These are phyloP conservation scores for Pyrenula massariospora DNA, from an alignment of 495 filamentous ascomycete genomes.

Conservation along the genomic window DNA sequence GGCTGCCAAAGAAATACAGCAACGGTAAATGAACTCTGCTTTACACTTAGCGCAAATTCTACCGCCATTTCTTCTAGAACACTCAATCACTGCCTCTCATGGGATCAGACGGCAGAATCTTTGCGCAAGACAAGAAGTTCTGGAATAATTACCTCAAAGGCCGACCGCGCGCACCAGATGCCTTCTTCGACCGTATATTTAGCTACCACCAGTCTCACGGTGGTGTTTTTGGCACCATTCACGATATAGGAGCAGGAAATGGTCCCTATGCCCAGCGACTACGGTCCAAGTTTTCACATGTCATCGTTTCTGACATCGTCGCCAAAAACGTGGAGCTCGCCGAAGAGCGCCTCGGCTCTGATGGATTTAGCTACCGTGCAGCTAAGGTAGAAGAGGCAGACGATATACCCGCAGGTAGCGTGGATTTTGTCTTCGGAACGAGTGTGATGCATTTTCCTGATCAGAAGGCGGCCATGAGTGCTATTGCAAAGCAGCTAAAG, in stretches of 20 bases:
- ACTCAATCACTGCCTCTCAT: no score
- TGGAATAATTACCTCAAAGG: slow-evolving; percentile 12
- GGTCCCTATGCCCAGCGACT: slow-evolving; percentile 5
- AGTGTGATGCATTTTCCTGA: slow-evolving; percentile 12
- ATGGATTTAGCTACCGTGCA: slow-evolving; percentile 8
- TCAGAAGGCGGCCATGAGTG: slow-evolving; percentile 5
- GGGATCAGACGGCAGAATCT: no score
- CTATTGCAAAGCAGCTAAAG: slow-evolving; percentile 7
- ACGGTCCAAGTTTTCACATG: slow-evolving; percentile 7
- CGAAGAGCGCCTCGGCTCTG: slow-evolving; percentile 4
- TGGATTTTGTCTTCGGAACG: slow-evolving; percentile 11
- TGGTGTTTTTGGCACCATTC: slow-evolving; percentile 7
- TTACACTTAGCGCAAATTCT: no score
- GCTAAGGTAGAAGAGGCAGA: slow-evolving; percentile 8
- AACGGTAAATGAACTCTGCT: no score
- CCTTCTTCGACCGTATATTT: slow-evolving; percentile 15
- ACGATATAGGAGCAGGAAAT: slow-evolving; percentile 10
- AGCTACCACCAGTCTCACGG: slow-evolving; percentile 12
- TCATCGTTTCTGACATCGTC: slow-evolving; percentile 9
- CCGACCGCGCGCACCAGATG: slow-evolving; percentile 6
- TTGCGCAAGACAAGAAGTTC: no score
- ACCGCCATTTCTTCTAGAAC: no score
- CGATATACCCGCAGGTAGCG: slow-evolving; percentile 5
- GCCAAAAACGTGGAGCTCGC: slow-evolving; percentile 5
- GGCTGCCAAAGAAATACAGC: no score